Conservation (phyloP, 176 grass and related monocot species). For the Lolium perenne region DNA sequence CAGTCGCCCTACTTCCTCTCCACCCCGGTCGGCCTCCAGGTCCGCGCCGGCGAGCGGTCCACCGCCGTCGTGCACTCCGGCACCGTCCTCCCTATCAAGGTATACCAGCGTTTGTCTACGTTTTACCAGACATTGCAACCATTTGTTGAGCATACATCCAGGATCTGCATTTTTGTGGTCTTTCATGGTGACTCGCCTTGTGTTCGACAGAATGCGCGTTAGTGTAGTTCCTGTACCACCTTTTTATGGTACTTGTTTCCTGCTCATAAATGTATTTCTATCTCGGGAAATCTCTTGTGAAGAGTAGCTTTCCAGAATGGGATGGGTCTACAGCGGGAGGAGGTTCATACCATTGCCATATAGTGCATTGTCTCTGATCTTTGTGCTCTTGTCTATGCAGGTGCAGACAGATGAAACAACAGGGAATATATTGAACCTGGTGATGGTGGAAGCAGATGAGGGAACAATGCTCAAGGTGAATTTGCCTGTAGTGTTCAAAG, state of each 20-base stretch:
- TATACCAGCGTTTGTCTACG: neutral
- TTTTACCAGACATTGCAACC: neutral
- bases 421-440: conserved; percentile 83
- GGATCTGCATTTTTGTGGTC: neutral
- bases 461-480: conserved; percentile 74
- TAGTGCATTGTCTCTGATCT: neutral
- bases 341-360: neutral
- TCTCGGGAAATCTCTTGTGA: neutral
- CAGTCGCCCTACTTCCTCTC: conserved; percentile 87
- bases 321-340: neutral
- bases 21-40: conserved; percentile 81
- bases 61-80: conserved; percentile 66
- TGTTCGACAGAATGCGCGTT: conserved; percentile 37
- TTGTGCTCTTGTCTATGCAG: conserved; percentile 46
- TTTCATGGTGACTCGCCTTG: neutral
- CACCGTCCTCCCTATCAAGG: conserved; percentile 85
- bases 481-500: conserved; percentile 79
- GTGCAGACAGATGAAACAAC: conserved; percentile 70
- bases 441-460: conserved; percentile 80
- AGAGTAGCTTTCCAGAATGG: neutral
- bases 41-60: conserved; percentile 77
- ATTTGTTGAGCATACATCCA: neutral
- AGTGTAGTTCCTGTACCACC: neutral
- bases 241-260: too few relatives aligned
- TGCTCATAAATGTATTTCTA: neutral